Base-by-base conservation (phyloP, 1,139 yeast species). In the Scheffersomyces titani region DNA sequence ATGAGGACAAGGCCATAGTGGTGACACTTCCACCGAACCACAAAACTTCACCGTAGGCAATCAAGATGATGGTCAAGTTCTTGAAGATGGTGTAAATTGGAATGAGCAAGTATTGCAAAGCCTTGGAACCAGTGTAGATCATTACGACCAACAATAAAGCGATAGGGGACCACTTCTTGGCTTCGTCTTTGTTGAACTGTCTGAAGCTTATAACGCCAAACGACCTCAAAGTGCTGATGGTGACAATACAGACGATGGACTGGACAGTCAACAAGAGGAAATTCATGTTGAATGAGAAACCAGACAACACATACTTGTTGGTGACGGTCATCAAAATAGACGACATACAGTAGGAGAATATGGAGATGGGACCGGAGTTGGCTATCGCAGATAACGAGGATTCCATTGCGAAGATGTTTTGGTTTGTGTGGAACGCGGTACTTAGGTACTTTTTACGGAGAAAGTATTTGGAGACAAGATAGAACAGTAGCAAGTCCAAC, bases 311-410 rank as follows among this genome's bases (percentile, higher is more conserved):
- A 71, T 87, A 92, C 78, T 94, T 94, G 83, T 94, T 94, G 60
- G 98, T 93, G 61, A 93, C 91, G n/a, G 99, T 94, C 99, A 94
- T 94, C 74, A 93, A 78, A 67, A 94, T 93, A 22, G 98, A 94
- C 36, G 98, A 90, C 58, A 84, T 82, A 81, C 98, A 94, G 85
- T 94, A 94, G 48, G 92, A 84, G 61, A 88, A 74, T 66, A 93
- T 91, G 56, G 98, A 92, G 64, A 91, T 82, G 20, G 96, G 93
- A 30, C 94, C 97, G 59, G 92, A 88, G 81, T 92, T 92, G 66
- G 86, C 89, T 54, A 88, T 67, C 55, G 80, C 74, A 55, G 70
- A 58, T n/a, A 67, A 54, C 52, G 70, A 69, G 44, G 59, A 59
- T 47, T 77, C 82, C 82, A 77, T 76, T 48, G 47, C 63, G 57